Percentiles rank a stretch among this genome's conserved stretches.
phyloP scores from a whole-genome alignment of 2,329 filamentous ascomycete species.

The Sporothrix curviconia region DNA sequence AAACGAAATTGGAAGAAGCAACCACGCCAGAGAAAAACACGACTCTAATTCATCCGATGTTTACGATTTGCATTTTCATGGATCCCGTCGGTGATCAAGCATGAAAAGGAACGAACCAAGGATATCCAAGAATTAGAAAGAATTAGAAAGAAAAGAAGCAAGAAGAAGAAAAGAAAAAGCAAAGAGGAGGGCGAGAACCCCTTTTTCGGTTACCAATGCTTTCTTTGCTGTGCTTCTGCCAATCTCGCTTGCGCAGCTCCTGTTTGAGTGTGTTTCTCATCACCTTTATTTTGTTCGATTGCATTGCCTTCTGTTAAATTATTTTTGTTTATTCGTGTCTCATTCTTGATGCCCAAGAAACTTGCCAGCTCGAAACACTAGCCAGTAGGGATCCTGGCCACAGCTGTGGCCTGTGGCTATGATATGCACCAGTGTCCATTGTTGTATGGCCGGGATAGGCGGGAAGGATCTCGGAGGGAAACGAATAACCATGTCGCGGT shows the following conservation, averaged over 20 bases:
- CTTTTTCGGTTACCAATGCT: background rate
- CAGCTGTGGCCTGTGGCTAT: background rate
- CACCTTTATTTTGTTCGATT: background rate
- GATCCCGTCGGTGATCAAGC: background rate
- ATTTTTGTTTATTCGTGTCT: background rate
- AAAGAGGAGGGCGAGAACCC: background rate
- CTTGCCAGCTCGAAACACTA: background rate
- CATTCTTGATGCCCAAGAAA: background rate
- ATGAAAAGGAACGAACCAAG: background rate
- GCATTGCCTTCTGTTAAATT: no score
- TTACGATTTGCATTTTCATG: background rate
- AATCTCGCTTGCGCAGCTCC: background rate
- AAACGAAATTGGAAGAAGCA: constrained; percentile 4
- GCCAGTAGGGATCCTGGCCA: background rate
- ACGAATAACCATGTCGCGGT: background rate
- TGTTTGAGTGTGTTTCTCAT: background rate
- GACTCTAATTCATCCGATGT: background rate
- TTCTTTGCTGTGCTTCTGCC: background rate
- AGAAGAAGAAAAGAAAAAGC: background rate
- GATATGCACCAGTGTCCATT: background rate
- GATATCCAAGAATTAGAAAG: background rate
- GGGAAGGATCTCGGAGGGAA: background rate
- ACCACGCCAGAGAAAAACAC: background rate
- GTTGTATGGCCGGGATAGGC: no score
- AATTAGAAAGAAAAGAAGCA: background rate